Base-by-base conservation (phyloP, 2,329 filamentous ascomycete genomes). In the Raffaelea deltoideospora region DNA sequence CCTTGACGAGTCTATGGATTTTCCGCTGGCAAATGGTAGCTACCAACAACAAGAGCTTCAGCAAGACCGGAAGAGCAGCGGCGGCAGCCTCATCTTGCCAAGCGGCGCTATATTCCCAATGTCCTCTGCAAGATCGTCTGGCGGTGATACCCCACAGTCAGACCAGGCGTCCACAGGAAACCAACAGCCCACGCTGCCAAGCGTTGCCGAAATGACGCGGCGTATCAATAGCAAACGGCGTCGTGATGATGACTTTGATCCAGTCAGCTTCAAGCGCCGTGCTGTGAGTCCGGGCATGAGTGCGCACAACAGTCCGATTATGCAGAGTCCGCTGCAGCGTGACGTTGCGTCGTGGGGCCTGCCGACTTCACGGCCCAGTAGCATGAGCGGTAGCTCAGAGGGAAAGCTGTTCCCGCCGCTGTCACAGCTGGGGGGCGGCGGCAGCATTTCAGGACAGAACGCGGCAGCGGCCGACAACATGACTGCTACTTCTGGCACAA, bases 251-350 rank as follows among this genome's bases (percentile, higher is more conserved):
- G 87, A 95, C 49, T 79, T 94, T 39, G 87, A 96, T 52, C 79
- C 83, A 2, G 70, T 77, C 28, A 82, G 79, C 42, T 87, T 95
- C 62, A 96, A 96, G 59, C 73, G 88, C 14, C 74, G 88, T 31
- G 88, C 88, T 19, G 88, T 96, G 3, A 90, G 82, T 41, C 88
- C 88, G 1, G 84, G 87, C 14, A 77, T 95, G 66, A 93, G 85
- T 53, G 79, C 80, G 2, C 85, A 93, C 49, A 92, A 88, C 56
- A 92, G 83, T 43, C 88, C 88, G 1, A 68, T 94, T 26, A 72
- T 88, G 47, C 84, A 94, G 53, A 88, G 82, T 38, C 85, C 87
- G 1, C 70, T 81, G 45, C 76, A 88, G 51, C 69, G 78, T 33
- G 82, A 86, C 44, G 61, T 61, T 31, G 69, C 67, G 35, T 67